Percentiles rank a stretch among this genome's conserved stretches.
Conservation (phyloP, 164 flowering plant genomes). For the Santalum album region DNA sequence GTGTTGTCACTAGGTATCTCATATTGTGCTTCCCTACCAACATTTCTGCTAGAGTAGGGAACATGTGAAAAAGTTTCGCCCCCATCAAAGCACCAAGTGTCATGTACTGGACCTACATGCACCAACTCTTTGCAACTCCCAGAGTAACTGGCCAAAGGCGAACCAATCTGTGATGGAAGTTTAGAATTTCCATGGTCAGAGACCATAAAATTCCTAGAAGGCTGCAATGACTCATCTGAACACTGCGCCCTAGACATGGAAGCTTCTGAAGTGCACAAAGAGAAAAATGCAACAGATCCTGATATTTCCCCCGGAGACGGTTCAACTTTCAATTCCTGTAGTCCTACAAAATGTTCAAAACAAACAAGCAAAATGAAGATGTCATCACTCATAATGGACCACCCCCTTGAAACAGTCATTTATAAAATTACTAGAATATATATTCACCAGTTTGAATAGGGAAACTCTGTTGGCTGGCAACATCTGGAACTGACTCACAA, state of each 20-base stretch:
- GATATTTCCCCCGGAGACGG: conserved; percentile 6
- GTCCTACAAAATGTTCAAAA: conserved; percentile 7
- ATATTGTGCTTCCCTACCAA: conserved; percentile 8
- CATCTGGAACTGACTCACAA: not conserved
- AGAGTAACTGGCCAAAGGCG: conserved; percentile 19
- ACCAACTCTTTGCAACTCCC: conserved; percentile 22
- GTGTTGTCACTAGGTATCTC: conserved; percentile 14
- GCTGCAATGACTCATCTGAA: conserved; percentile 12
- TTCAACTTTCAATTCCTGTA: conserved; percentile 5
- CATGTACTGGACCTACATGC: conserved; percentile 12
- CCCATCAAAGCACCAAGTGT: conserved; percentile 10
- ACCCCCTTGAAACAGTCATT: not conserved
- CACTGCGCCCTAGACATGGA: conserved; percentile 12
- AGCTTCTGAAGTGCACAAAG: conserved; percentile 10
- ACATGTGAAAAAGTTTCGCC: conserved; percentile 12
- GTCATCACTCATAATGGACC: not conserved
- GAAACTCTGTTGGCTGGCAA: not conserved
- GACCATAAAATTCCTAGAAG: conserved; percentile 11
- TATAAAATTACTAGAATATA: not conserved
- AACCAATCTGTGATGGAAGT: conserved; percentile 10
- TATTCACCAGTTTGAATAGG: not conserved
- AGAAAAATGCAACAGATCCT: conserved; percentile 2
- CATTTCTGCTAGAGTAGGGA: conserved; percentile 3
- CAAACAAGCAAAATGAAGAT: not conserved
- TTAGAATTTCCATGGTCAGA: conserved; percentile 12